A percentile compares a stretch with the other conserved stretches of the same genome.
phyloP scores from a whole-genome alignment of 2,329 filamentous ascomycete species.

The Trichoderma sp. region DNA sequence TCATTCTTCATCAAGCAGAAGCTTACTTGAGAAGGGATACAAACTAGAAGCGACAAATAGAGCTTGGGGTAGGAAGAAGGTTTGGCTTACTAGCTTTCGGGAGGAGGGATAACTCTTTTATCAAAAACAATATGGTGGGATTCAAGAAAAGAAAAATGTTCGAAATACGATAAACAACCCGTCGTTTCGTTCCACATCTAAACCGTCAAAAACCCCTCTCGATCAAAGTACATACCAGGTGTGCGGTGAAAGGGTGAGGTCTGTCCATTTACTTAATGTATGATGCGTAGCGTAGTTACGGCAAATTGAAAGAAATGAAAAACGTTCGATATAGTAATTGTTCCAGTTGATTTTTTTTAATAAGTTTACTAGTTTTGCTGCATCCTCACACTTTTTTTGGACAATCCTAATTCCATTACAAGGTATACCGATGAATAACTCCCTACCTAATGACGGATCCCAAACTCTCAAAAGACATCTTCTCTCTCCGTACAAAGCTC shows the following conservation, averaged over 20 bases:
- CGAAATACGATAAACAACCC: background rate
- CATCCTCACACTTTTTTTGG: conserved; percentile 8
- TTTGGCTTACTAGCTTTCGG: background rate
- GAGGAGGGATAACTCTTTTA: background rate
- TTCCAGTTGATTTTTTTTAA: background rate
- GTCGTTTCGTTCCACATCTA: background rate
- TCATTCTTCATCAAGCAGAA: conserved; percentile 99
- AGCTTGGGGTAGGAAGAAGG: background rate
- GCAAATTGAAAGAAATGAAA: background rate
- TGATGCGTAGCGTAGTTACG: conserved; percentile 1
- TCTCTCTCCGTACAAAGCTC: conserved; percentile 1
- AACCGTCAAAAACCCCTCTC: background rate
- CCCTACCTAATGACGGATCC: conserved; percentile 27
- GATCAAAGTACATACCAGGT: background rate
- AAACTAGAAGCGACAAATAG: background rate
- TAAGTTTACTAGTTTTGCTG: background rate
- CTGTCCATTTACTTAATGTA: background rate
- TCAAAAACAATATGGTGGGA: background rate
- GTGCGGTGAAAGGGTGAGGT: background rate
- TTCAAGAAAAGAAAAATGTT: background rate
- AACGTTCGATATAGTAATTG: background rate
- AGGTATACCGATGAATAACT: conserved; percentile 38
- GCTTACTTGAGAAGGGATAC: conserved; percentile 65
- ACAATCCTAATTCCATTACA: conserved; percentile 39
- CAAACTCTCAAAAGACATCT: conserved; percentile 24